These are phyloP conservation scores for Fistulinella prunicolor DNA, from an alignment of 768 basidiomycete genomes.

Conservation along the genomic window DNA sequence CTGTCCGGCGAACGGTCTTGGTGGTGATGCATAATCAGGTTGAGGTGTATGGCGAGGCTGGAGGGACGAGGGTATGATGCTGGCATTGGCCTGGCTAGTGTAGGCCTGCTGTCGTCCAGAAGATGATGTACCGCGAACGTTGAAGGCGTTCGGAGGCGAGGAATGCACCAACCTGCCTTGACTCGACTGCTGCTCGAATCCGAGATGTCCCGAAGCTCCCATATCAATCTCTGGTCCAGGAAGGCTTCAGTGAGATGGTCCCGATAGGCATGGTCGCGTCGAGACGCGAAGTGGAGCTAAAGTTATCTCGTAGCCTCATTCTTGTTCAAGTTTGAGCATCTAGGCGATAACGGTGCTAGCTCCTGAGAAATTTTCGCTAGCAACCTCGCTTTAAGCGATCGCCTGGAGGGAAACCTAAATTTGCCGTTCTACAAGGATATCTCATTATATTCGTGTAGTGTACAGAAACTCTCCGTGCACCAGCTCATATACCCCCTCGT, in stretches of 20 bases:
- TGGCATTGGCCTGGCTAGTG: neutral
- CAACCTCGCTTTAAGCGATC: too few relatives aligned
- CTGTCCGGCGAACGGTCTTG: slow-evolving; percentile 7
- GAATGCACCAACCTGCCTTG: slow-evolving; percentile 34
- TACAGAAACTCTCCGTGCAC: slow-evolving; percentile 2
- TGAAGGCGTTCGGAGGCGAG: slow-evolving; percentile 60
- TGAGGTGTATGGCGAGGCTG: slow-evolving; percentile 7
- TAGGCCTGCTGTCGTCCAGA: slow-evolving; percentile 28
- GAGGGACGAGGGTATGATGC: slow-evolving; percentile 5
- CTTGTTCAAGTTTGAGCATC: slow-evolving; percentile 3
- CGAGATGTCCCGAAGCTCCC: slow-evolving; percentile 9
- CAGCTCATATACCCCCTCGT: slow-evolving; percentile 58
- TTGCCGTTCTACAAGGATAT: too few relatives aligned
- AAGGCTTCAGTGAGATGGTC: slow-evolving; percentile 1
- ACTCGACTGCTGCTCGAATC: slow-evolving; percentile 18
- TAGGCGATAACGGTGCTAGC: slow-evolving; percentile 5
- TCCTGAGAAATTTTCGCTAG: slow-evolving; percentile 9
- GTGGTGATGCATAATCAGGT: slow-evolving; percentile 5
- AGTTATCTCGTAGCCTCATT: slow-evolving; percentile 2
- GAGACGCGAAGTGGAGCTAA: neutral
- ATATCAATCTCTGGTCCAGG: slow-evolving; percentile 14
- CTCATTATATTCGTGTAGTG: neutral
- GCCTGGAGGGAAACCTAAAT: too few relatives aligned
- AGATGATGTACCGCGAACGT: slow-evolving; percentile 52
- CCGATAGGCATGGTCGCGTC: slow-evolving; percentile 7